A percentile compares a stretch with the other conserved stretches of the same genome.
phyloP scores from a whole-genome alignment of 2,329 filamentous ascomycete genomes.

The Colletotrichum camelliae region DNA sequence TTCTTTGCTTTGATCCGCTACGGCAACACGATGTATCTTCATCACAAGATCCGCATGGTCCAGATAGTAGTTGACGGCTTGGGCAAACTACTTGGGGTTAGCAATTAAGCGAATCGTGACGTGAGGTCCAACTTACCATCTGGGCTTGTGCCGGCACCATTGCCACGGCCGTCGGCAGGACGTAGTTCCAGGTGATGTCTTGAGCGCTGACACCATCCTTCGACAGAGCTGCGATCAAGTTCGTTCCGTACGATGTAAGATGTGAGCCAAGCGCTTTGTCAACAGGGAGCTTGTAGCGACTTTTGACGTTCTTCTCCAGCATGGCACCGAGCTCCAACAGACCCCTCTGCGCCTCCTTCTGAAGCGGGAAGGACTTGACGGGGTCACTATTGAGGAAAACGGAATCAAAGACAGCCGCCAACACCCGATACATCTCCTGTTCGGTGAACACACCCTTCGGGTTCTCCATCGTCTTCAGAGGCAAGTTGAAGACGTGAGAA shows the following conservation, averaged over 20 bases:
- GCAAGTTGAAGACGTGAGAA: conserved; percentile 67
- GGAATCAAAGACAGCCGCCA: conserved; percentile 69
- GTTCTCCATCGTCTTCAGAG: conserved; percentile 67
- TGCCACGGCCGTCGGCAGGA: conserved; percentile 70
- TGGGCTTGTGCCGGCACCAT: conserved; percentile 76
- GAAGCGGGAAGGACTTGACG: conserved; percentile 69
- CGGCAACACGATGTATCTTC: conserved; percentile 66
- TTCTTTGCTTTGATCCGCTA: conserved; percentile 57
- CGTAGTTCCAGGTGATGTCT: conserved; percentile 74
- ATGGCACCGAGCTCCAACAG: conserved; percentile 64
- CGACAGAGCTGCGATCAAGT: conserved; percentile 68
- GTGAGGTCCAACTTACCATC: conserved; percentile 49
- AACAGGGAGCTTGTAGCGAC: conserved; percentile 47
- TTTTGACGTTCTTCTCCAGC: conserved; percentile 67
- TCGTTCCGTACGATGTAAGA: conserved; percentile 67
- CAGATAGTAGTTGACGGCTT: conserved; percentile 76
- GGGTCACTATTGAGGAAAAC: conserved; percentile 72
- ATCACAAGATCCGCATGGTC: conserved; percentile 62
- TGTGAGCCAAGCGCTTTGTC: conserved; percentile 51
- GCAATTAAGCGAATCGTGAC: neutral
- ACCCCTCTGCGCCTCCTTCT: conserved; percentile 61
- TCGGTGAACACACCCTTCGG: conserved; percentile 63
- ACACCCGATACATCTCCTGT: conserved; percentile 64
- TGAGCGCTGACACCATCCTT: conserved; percentile 66
- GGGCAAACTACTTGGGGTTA: conserved; percentile 62